These are phyloP conservation scores for Xylaria sp. DNA, from an alignment of 2,329 filamentous ascomycete species.

Conservation along the genomic window DNA sequence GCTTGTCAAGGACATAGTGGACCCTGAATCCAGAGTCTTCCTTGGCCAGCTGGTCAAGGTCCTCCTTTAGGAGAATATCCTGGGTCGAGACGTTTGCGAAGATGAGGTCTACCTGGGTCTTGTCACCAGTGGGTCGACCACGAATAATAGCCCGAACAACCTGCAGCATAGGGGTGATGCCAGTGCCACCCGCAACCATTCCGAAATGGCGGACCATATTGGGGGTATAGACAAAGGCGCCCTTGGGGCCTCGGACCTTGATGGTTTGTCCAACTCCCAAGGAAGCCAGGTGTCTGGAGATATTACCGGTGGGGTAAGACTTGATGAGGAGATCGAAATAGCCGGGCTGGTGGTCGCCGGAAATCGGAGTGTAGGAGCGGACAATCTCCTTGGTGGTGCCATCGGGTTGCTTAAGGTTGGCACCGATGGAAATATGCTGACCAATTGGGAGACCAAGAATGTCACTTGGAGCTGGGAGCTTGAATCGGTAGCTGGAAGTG, in stretches of 20 bases:
- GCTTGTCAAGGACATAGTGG: conserved; percentile 97
- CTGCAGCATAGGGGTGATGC: conserved; percentile 98
- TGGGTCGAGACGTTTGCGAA: conserved; percentile 95
- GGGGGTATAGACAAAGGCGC: conserved; percentile 95
- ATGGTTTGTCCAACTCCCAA: conserved; percentile 87
- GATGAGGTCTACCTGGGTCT: conserved; percentile 90
- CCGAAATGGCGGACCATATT: conserved; percentile 97
- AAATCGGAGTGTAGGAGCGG: conserved; percentile 92
- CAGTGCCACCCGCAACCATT: conserved; percentile 97
- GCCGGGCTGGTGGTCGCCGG: conserved; percentile 86
- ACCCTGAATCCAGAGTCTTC: conserved; percentile 86
- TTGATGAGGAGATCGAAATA: conserved; percentile 98
- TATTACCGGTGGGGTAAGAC: conserved; percentile 96
- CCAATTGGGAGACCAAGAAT: conserved; percentile 97
- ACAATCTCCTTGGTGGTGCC: conserved; percentile 85
- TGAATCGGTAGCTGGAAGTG: conserved; percentile 83
- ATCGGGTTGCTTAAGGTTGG: conserved; percentile 72
- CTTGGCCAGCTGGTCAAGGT: conserved; percentile 80
- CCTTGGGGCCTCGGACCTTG: conserved; percentile 93
- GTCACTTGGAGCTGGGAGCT: conserved; percentile 77
- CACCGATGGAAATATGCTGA: conserved; percentile 97
- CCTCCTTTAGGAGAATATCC: conserved; percentile 93
- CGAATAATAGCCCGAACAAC: conserved; percentile 90
- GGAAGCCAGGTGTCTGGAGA: conserved; percentile 89
- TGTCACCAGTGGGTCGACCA: conserved; percentile 80